Conservation (phyloP, 192 early-diverging fungal genomes). For the Oehlia diaphana region DNA sequence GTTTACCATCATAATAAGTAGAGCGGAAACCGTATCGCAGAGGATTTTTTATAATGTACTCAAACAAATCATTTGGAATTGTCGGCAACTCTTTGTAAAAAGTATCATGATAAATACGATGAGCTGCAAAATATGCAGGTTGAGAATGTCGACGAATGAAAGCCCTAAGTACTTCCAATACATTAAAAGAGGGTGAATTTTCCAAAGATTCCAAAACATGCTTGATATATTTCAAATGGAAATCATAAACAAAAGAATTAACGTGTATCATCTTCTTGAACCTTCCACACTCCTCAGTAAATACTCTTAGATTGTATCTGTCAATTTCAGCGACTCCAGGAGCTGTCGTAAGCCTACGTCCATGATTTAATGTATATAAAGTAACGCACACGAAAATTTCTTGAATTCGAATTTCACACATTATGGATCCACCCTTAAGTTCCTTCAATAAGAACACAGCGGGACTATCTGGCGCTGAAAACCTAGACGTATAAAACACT, state of each 20-base stretch:
- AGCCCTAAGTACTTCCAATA: slow-evolving; percentile 50
- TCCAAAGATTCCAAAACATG: slow-evolving; percentile 40
- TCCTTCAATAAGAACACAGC: slow-evolving; percentile 55
- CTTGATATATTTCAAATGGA: slow-evolving; percentile 54
- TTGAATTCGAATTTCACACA: slow-evolving; percentile 60
- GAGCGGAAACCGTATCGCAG: slow-evolving; percentile 45
- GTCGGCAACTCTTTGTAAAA: slow-evolving; percentile 37
- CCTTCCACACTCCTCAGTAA: slow-evolving; percentile 57
- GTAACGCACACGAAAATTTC: slow-evolving; percentile 59
- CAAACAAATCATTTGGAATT: slow-evolving; percentile 39
- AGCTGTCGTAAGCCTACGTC: slow-evolving; percentile 45
- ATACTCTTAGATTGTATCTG: slow-evolving; percentile 47
- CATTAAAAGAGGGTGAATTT: slow-evolving; percentile 42
- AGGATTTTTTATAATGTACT: slow-evolving; percentile 45
- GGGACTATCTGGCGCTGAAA: slow-evolving; percentile 44
- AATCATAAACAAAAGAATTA: slow-evolving; percentile 65
- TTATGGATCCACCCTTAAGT: slow-evolving; percentile 54
- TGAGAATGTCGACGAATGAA: slow-evolving; percentile 46
- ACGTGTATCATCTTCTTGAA: slow-evolving; percentile 62
- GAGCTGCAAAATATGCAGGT: slow-evolving; percentile 51
- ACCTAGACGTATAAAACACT: slow-evolving; percentile 42
- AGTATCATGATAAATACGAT: slow-evolving; percentile 52
- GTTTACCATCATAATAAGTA: slow-evolving; percentile 38
- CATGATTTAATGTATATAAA: slow-evolving; percentile 56
- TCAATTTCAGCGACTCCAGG: slow-evolving; percentile 32